These are phyloP conservation scores for Rhizopus delemar DNA, from an alignment of 371 early-diverging fungal genomes.

Conservation along the genomic window DNA sequence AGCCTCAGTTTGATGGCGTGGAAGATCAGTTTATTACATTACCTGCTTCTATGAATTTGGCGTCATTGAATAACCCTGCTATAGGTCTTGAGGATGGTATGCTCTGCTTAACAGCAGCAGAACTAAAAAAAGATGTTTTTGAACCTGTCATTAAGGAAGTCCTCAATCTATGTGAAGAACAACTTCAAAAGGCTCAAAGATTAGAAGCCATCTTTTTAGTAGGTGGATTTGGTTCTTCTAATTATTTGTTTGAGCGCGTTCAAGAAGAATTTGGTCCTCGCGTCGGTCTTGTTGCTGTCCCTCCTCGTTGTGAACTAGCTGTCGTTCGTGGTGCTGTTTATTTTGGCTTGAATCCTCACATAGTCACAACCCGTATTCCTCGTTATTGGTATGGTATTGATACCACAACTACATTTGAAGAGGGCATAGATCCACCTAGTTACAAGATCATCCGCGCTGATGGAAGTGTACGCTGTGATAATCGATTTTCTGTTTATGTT, in stretches of 20 bases:
- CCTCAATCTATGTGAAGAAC: conserved; percentile 49
- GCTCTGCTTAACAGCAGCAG: conserved; percentile 55
- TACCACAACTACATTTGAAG: conserved; percentile 58
- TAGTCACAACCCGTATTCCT: conserved; percentile 61
- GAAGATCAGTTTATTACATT: conserved; percentile 53
- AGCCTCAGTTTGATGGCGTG: conserved; percentile 62
- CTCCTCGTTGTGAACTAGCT: conserved; percentile 56
- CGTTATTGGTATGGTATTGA: conserved; percentile 68
- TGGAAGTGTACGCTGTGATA: conserved; percentile 54
- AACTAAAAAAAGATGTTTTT: conserved; percentile 56
- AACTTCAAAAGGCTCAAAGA: conserved; percentile 45
- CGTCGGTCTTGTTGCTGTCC: conserved; percentile 51
- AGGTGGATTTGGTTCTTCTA: conserved; percentile 65
- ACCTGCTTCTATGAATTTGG: conserved; percentile 30
- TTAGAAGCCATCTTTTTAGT: conserved; percentile 61
- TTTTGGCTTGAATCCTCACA: conserved; percentile 58
- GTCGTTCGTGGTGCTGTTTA: conserved; percentile 60
- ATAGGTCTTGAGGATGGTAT: conserved; percentile 64
- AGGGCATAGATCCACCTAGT: conserved; percentile 55
- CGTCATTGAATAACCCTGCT: conserved; percentile 18
- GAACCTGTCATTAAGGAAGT: conserved; percentile 55
- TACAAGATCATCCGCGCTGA: conserved; percentile 53
- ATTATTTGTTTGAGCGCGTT: conserved; percentile 60
- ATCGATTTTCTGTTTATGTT: conserved; percentile 54
- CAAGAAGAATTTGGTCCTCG: conserved; percentile 42